Evolutionary conservation across 495 filamentous ascomycete genomes (phyloP).

Genomic region (Trichoderma virens): DNA sequence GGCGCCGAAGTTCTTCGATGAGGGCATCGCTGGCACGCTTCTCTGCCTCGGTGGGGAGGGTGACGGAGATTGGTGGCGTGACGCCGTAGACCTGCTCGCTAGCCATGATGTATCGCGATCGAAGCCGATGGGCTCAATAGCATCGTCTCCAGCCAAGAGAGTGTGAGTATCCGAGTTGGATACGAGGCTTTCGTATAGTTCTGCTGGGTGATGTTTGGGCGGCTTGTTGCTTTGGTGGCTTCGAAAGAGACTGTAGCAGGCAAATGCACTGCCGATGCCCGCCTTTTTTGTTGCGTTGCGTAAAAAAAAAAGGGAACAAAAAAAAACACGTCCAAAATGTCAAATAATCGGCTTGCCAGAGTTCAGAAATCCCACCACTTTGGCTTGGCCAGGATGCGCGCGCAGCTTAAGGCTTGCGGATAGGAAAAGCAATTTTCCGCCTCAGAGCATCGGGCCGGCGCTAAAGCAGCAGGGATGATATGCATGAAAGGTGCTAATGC

Average conservation of each 20-base stretch:
- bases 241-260: too few relatives aligned
- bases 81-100: constrained; percentile 56
- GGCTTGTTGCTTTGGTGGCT: too few relatives aligned
- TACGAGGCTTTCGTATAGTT: too few relatives aligned
- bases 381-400: neutral
- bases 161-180: too few relatives aligned
- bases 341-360: too few relatives aligned
- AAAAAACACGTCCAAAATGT: too few relatives aligned
- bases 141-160: neutral
- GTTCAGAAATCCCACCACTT: too few relatives aligned
- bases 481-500: neutral
- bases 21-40: constrained; percentile 67
- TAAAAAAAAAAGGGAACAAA: too few relatives aligned
- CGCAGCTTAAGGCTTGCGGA: neutral
- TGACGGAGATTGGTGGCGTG: constrained; percentile 74
- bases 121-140: neutral
- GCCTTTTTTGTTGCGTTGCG: too few relatives aligned
- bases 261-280: too few relatives aligned
- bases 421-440: neutral
- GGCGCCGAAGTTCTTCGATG: constrained; percentile 69
- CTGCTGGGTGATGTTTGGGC: neutral
- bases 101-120: neutral
- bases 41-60: constrained; percentile 66
- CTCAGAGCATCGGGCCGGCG: neutral
- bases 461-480: constrained; percentile 7